These are phyloP conservation scores for Cystoisospora suis DNA, from an alignment of 169 alveolate species.

Conservation along the genomic window DNA sequence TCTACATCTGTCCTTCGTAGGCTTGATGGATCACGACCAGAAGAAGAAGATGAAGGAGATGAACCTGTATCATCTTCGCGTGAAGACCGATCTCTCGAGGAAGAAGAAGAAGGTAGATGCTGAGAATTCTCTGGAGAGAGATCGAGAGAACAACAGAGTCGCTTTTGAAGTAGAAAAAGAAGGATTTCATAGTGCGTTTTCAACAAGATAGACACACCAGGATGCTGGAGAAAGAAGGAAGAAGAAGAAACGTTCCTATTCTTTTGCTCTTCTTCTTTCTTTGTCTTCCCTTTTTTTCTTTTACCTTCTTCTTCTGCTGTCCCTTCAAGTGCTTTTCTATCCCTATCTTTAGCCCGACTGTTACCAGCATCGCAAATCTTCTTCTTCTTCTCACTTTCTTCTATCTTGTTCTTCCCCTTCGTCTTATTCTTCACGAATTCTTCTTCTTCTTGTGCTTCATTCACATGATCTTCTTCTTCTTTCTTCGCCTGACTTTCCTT, in stretches of 20 bases:
- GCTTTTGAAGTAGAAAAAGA: constrained; percentile 16
- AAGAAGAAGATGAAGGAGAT: too few species aligned
- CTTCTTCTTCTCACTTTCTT: neutral
- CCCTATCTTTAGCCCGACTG: too few species aligned
- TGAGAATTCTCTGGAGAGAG: too few species aligned
- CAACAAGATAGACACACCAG: neutral
- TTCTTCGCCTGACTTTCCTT: neutral
- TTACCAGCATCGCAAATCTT: too few species aligned
- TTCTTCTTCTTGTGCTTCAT: neutral
- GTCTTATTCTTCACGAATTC: neutral
- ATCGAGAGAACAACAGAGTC: neutral
- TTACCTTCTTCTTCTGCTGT: neutral
- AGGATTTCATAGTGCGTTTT: neutral
- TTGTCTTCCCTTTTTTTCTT: neutral
- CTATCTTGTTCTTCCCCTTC: neutral
- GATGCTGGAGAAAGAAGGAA: neutral
- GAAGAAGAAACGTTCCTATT: neutral
- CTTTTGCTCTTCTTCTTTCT: neutral
- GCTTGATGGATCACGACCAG: neutral
- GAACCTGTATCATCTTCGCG: too few species aligned
- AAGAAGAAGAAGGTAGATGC: too few species aligned
- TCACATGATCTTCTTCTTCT: neutral
- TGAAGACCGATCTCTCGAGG: too few species aligned
- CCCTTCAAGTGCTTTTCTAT: too few species aligned
- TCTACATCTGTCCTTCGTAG: neutral